Base-by-base conservation (phyloP, 768 basidiomycete species). In the Rhodotorula taiwanensis region DNA sequence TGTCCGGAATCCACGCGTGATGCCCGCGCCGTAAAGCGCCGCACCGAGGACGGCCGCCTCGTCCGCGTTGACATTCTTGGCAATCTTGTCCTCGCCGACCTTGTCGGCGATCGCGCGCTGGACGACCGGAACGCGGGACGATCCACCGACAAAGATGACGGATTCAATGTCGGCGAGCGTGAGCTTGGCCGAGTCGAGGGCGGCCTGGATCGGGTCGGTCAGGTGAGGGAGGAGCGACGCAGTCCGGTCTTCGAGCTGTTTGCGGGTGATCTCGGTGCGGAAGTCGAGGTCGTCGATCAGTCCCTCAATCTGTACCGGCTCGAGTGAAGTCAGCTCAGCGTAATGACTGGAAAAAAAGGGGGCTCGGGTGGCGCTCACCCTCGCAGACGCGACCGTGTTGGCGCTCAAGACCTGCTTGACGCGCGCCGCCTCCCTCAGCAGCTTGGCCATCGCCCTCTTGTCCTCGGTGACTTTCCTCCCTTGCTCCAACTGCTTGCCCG, bases 1-100 rank as follows among this genome's bases (percentile, higher is more conserved):
- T 52, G 95, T 95, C 78, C 88, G 87, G 81, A 95, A 98, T 72
- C 89, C 89, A 44, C 86, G 81, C 69, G 87, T 90, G 31, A 93
- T 81, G 28, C 83, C 81, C 6, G 95, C 94, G 21, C 93, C 95
- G 66, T 94, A 85, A 52, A 95, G 84, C 2, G 88, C 94, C 70
- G 27, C 75, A 80, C 87, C 91, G 48, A 99, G 82, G 25, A 97
- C 94, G 30, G 87, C 88, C 0, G 91, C 89, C 77, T 99, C 95
- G 74, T 98, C 95, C 0, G 94, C 86, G 74, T 99, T 98, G 64
- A 99, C 89, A 70, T 97, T 98, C 73, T 86, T 80, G 9, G 94
- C 89, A 60, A 98, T 86, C 76, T 88, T 89, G 55, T 85, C 83
- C 83, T 86, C 84, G 74, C 90, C 90, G 57, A 93, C 87, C 33